Conservation (phyloP, 106 monocot genomes). For the Triglochin maritima region DNA sequence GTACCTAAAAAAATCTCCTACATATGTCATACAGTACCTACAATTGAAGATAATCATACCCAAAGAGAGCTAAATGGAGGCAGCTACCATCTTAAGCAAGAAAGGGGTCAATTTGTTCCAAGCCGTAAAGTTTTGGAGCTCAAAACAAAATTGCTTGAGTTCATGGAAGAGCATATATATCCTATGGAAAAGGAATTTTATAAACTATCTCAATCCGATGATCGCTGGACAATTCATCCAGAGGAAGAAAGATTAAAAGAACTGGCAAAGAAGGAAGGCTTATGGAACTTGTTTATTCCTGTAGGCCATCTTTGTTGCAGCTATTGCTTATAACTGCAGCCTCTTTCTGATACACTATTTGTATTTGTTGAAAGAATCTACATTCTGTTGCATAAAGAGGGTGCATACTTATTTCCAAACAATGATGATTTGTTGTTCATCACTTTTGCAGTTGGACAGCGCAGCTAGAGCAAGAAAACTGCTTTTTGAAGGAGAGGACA, state of each 20-base stretch:
- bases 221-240: slow-evolving; percentile 94
- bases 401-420: too few relatives aligned
- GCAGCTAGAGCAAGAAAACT: slow-evolving; percentile 85
- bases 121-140: slow-evolving; percentile 64
- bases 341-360: neutral
- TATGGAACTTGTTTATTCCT: slow-evolving; percentile 97
- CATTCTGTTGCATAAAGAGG: too few relatives aligned
- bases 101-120: slow-evolving; percentile 51
- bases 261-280: slow-evolving; percentile 75
- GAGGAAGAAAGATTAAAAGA: slow-evolving; percentile 78
- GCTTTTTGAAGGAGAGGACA: slow-evolving; percentile 38
- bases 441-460: slow-evolving; percentile 66
- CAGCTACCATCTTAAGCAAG: neutral
- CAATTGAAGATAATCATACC: slow-evolving; percentile 5
- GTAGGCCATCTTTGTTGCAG: slow-evolving; percentile 28
- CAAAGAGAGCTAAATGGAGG: slow-evolving; percentile 1
- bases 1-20: too few relatives aligned
- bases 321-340: neutral
- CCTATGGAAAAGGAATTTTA: slow-evolving; percentile 84
- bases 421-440: too few relatives aligned
- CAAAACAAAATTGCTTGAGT: slow-evolving; percentile 52
- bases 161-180: slow-evolving; percentile 85
- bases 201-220: slow-evolving; percentile 63
- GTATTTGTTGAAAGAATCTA: neutral
- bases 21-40: too few relatives aligned